Percentiles rank a stretch among this genome's conserved stretches.
Conservation (phyloP, 2,329 filamentous ascomycete genomes). For the Fusarium sp. region DNA sequence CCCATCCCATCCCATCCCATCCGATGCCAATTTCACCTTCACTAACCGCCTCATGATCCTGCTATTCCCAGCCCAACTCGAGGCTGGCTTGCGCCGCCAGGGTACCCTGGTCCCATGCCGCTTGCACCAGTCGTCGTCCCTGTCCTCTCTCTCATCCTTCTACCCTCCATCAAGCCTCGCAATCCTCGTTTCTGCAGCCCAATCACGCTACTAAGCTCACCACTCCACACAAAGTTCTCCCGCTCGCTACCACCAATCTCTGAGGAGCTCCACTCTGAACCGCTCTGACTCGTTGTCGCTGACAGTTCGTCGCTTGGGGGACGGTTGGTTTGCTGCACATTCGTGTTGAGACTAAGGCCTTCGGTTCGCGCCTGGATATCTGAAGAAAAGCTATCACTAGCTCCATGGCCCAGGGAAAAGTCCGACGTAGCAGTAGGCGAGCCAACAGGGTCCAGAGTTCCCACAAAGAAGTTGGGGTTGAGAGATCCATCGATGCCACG, state of each 20-base stretch:
- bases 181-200: slow-evolving; percentile 94
- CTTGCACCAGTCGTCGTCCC: slow-evolving; percentile 52
- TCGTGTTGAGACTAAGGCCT: slow-evolving; percentile 61
- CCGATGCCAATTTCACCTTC: not conserved
- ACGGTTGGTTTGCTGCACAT: slow-evolving; percentile 48
- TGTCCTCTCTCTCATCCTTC: slow-evolving; percentile 81
- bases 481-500: slow-evolving; percentile 78
- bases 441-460: slow-evolving; percentile 56
- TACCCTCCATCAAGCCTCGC: slow-evolving; percentile 92
- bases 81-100: slow-evolving; percentile 42
- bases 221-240: slow-evolving; percentile 74
- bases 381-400: slow-evolving; percentile 42
- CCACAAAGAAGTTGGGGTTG: slow-evolving; percentile 71
- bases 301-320: slow-evolving; percentile 61
- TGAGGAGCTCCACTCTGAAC: slow-evolving; percentile 67
- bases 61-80: slow-evolving; percentile 66
- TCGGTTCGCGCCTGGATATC: slow-evolving; percentile 50
- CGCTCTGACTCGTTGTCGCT: slow-evolving; percentile 61
- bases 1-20: not conserved
- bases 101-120: slow-evolving; percentile 24
- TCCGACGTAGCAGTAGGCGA: slow-evolving; percentile 48
- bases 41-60: slow-evolving; percentile 49
- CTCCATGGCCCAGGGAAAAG: slow-evolving; percentile 47
- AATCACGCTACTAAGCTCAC: slow-evolving; percentile 88
- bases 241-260: slow-evolving; percentile 62